Percentiles rank a stretch among this genome's conserved stretches.
These are phyloP conservation scores for Arthonia radiata DNA, from an alignment of 495 filamentous ascomycete genomes.

Conservation along the genomic window DNA sequence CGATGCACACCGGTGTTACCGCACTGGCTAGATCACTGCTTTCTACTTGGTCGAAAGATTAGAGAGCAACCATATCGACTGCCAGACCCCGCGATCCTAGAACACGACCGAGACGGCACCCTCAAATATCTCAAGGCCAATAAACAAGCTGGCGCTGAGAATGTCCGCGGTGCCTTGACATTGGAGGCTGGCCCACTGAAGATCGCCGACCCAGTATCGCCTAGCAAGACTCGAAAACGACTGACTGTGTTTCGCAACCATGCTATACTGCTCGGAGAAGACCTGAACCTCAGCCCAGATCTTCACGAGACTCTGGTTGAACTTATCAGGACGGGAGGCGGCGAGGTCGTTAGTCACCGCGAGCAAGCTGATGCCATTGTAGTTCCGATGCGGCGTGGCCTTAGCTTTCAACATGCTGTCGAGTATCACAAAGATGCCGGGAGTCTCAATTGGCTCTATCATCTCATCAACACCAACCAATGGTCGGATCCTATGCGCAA, in stretches of 20 bases:
- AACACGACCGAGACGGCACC: conserved; percentile 21
- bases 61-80: conserved; percentile 69
- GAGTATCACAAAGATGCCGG: conserved; percentile 57
- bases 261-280: conserved; percentile 30
- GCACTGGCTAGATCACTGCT: conserved; percentile 96
- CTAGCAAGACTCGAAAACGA: conserved; percentile 8
- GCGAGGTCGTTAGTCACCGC: conserved; percentile 37
- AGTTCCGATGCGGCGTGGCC: conserved; percentile 64
- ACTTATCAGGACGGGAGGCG: conserved; percentile 43
- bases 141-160: conserved; percentile 25
- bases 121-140: conserved; percentile 19
- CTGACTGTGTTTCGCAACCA: conserved; percentile 31
- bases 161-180: too few relatives aligned
- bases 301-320: conserved; percentile 39
- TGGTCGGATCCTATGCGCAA: conserved; percentile 65
- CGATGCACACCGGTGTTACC: conserved; percentile 71
- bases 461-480: conserved; percentile 63
- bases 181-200: conserved; percentile 9
- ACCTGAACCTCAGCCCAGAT: conserved; percentile 42
- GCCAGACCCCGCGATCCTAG: conserved; percentile 57
- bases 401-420: conserved; percentile 52
- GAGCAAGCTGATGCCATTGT: conserved; percentile 56
- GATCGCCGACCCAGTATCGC: conserved; percentile 6
- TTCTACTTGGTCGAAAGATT: conserved; percentile 71
- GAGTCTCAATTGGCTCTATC: conserved; percentile 80